These are phyloP conservation scores for Hyaloscypha bicolor DNA, from an alignment of 495 filamentous ascomycete species.

Conservation along the genomic window DNA sequence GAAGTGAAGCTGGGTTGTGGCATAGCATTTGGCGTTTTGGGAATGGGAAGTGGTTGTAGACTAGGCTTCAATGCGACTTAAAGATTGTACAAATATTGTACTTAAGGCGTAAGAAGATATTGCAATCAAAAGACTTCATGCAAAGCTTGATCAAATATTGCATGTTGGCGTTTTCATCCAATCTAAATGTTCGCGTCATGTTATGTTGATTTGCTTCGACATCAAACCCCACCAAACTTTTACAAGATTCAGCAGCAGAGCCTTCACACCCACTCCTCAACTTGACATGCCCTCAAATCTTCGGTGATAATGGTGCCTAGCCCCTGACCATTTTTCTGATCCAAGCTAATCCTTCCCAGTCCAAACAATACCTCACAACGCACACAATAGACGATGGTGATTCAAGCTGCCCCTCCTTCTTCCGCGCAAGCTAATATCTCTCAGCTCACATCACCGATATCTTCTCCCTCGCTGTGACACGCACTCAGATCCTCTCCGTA, in stretches of 20 bases:
- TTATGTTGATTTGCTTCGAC: neutral
- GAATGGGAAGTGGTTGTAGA: neutral
- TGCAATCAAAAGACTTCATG: neutral
- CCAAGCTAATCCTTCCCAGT: slow-evolving; percentile 54
- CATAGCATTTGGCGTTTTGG: slow-evolving; percentile 20
- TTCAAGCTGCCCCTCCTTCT: slow-evolving; percentile 23
- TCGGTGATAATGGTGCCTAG: slow-evolving; percentile 46
- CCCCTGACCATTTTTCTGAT: neutral
- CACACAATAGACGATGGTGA: slow-evolving; percentile 87
- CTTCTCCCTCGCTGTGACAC: slow-evolving; percentile 84
- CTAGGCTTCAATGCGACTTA: neutral
- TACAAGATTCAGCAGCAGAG: neutral
- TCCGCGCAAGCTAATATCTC: slow-evolving; percentile 29
- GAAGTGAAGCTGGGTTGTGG: neutral
- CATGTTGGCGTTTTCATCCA: neutral
- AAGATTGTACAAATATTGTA: neutral
- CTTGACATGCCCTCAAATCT: slow-evolving; percentile 20
- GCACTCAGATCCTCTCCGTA: slow-evolving; percentile 73
- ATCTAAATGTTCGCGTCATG: neutral
- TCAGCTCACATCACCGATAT: slow-evolving; percentile 86
- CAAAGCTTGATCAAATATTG: neutral
- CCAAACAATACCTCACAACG: slow-evolving; percentile 94
- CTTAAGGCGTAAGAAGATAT: neutral
- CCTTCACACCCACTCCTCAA: slow-evolving; percentile 8
- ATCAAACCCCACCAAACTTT: slow-evolving; percentile 30